Base-by-base conservation (phyloP, 345 rosid species). In the Rhizophora mangle region DNA sequence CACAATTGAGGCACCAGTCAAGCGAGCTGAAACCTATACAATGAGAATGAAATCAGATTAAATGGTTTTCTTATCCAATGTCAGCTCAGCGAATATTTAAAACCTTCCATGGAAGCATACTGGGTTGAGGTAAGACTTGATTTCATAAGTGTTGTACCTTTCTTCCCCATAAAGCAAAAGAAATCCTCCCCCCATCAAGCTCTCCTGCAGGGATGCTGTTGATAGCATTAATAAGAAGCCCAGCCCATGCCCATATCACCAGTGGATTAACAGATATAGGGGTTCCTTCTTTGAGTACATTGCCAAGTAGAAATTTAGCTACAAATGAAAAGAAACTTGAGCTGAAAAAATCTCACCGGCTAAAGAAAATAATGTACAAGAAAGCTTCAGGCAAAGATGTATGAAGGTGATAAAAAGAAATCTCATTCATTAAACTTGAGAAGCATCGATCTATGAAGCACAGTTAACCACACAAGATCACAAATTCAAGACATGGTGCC, bases 121-220 rank as follows among this genome's bases (percentile, higher is more conserved):
- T 52, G 5, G 30, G 56, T 20, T 63, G 26, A 10, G 60, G 18
- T 32, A 62, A 56, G 47, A 46, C 24, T 31, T 30, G 36, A 29
- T 34, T 49, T 6, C 49, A 69, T 24, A 63, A 62, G 64, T 32
- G 6, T 22, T 55, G 15, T 86, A 94, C 98, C 93, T 94, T 94
- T 83, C 97, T 86, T 77, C 97, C 98, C 97, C 97, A 94, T 43
- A 94, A 83, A 68, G 97, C 80, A 54, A 91, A 89, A 47, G 95
- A 81, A 30, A 94, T 88, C 76, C 86, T 78, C 43, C 98, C 97
- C 18, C 97, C 97, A 57, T 94, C 98, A 34, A 88, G 89, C 77
- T 89, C 98, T 73, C 98, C 97, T 0, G 97, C 98, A 15, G 96
- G 98, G 69, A 94, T 94, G 82, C 97, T 91, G 79, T 91, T 94